These are phyloP conservation scores for Irpex rosettiformis DNA, from an alignment of 1,284 basidiomycete genomes.

Conservation along the genomic window DNA sequence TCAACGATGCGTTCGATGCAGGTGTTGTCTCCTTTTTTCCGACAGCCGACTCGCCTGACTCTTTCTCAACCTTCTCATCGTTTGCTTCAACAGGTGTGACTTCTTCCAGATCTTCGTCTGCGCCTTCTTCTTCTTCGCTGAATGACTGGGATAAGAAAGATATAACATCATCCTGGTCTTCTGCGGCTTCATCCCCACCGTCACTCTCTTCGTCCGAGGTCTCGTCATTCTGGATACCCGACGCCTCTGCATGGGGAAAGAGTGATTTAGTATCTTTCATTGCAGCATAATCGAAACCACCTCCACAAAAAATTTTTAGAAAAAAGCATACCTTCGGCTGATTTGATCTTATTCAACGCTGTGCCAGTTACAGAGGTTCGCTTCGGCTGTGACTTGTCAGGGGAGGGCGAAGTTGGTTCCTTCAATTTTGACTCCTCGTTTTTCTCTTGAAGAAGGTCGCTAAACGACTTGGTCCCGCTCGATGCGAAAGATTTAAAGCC, in stretches of 20 bases:
- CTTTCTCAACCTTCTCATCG: not conserved
- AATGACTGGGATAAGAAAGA: slow-evolving; percentile 28
- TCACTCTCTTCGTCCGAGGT: slow-evolving; percentile 20
- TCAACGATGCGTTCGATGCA: slow-evolving; percentile 10
- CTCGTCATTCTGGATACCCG: slow-evolving; percentile 20
- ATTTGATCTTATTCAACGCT: not conserved
- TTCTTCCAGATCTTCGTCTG: slow-evolving; percentile 6
- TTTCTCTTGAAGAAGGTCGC: slow-evolving; percentile 37
- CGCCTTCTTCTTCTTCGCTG: slow-evolving; percentile 27
- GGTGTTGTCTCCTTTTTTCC: not conserved
- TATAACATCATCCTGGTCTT: slow-evolving; percentile 28
- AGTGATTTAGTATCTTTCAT: not conserved
- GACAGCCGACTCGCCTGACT: not conserved
- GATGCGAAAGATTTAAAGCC: slow-evolving; percentile 33
- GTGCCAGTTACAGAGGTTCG: not conserved
- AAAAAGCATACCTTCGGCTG: not conserved
- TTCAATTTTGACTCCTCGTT: slow-evolving; percentile 24
- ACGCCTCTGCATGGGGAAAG: slow-evolving; percentile 7
- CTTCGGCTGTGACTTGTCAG: not conserved
- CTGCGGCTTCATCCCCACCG: slow-evolving; percentile 23
- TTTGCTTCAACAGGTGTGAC: slow-evolving; percentile 25
- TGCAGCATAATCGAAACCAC: not conserved
- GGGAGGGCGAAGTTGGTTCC: not conserved
- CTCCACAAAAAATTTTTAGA: not conserved
- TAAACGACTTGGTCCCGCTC: slow-evolving; percentile 32